A percentile compares a stretch with the other conserved stretches of the same genome.
These are phyloP conservation scores for Cladobotryum protrusum DNA, from an alignment of 2,329 filamentous ascomycete genomes.

Conservation along the genomic window DNA sequence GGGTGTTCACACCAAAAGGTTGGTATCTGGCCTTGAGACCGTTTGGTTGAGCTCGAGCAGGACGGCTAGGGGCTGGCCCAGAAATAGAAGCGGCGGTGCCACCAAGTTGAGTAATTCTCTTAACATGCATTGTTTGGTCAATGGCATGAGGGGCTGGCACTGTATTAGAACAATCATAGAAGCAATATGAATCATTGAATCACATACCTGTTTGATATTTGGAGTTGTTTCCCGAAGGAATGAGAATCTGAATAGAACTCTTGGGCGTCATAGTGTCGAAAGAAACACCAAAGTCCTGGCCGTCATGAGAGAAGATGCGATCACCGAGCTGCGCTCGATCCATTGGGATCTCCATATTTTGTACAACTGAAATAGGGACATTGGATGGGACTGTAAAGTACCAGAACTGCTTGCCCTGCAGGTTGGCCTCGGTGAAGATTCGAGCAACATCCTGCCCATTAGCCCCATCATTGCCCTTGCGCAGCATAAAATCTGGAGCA, in stretches of 20 bases:
- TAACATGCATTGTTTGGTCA: constrained; percentile 58
- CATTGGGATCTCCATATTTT: constrained; percentile 56
- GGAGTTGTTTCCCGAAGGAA: constrained; percentile 50
- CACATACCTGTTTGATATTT: constrained; percentile 50
- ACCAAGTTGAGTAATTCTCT: constrained; percentile 54
- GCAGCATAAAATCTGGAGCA: constrained; percentile 47
- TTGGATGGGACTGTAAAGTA: constrained; percentile 69
- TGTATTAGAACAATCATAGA: constrained; percentile 8
- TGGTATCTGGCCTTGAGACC: constrained; percentile 62
- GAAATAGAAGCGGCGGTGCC: constrained; percentile 27
- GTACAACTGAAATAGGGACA: constrained; percentile 61
- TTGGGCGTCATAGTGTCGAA: constrained; percentile 46
- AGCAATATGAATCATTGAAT: not conserved
- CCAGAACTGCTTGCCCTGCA: constrained; percentile 70
- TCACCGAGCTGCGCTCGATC: constrained; percentile 48
- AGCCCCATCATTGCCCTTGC: constrained; percentile 37
- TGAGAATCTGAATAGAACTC: constrained; percentile 51
- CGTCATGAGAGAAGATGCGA: constrained; percentile 55
- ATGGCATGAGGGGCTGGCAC: constrained; percentile 35
- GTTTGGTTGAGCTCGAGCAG: constrained; percentile 58
- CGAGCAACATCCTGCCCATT: constrained; percentile 42
- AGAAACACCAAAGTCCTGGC: constrained; percentile 55
- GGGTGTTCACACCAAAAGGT: constrained; percentile 51
- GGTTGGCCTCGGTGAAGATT: constrained; percentile 51
- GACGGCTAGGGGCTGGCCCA: constrained; percentile 42